Percentiles rank a stretch among this genome's conserved stretches.
phyloP scores from a whole-genome alignment of 371 early-diverging fungal genomes.

The Cokeromyces recurvatus region DNA sequence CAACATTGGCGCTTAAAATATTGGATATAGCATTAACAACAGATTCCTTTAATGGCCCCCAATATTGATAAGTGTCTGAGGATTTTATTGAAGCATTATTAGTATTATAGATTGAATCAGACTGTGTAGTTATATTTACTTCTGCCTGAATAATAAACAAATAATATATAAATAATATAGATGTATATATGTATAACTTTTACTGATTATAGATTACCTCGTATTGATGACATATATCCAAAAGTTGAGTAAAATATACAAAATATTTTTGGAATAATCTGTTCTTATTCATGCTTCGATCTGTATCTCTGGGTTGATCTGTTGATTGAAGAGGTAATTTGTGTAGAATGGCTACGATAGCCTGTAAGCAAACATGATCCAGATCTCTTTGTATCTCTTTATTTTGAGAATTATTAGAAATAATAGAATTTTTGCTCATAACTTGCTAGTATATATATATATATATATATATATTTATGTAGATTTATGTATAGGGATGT shows the following conservation, averaged over 20 bases:
- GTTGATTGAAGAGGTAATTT: slow-evolving; percentile 76
- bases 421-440: background rate
- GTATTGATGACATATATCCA: slow-evolving; percentile 71
- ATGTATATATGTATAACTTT: background rate
- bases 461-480: background rate
- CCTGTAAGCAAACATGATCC: slow-evolving; percentile 77
- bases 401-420: slow-evolving; percentile 14
- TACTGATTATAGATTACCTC: slow-evolving; percentile 18
- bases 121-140: background rate
- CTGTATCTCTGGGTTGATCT: slow-evolving; percentile 53
- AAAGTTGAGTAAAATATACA: slow-evolving; percentile 78
- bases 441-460: slow-evolving; percentile 4
- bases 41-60: slow-evolving; percentile 69
- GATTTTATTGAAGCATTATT: slow-evolving; percentile 10
- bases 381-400: slow-evolving; percentile 71
- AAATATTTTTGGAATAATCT: slow-evolving; percentile 81
- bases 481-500: too few species aligned
- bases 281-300: slow-evolving; percentile 59
- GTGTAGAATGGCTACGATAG: slow-evolving; percentile 69
- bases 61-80: slow-evolving; percentile 40
- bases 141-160: slow-evolving; percentile 20
- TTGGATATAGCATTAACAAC: slow-evolving; percentile 83
- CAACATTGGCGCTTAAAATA: slow-evolving; percentile 86
- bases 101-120: slow-evolving; percentile 11
- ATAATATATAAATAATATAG: too few species aligned